A percentile compares a stretch with the other conserved stretches of the same genome.
Evolutionary conservation across 2,329 filamentous ascomycete genomes (phyloP).

Genomic region (Curvularia spicifera): DNA sequence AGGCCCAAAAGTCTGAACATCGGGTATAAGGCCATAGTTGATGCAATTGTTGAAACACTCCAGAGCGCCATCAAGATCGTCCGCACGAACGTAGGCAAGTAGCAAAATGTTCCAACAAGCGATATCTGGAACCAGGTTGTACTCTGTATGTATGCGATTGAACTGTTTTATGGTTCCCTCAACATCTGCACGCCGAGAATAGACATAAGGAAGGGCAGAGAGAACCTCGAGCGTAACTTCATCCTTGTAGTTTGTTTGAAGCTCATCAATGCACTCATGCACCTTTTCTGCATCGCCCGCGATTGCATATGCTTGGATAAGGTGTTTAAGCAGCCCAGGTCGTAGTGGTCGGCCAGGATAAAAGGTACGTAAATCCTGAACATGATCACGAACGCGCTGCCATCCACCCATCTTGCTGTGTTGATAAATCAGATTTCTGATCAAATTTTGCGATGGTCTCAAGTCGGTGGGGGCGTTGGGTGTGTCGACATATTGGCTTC

Average conservation of each 20-base stretch:
- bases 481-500: constrained; percentile 26
- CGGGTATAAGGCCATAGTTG: constrained; percentile 58
- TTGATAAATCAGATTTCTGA: constrained; percentile 33
- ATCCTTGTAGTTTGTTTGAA: constrained; percentile 19
- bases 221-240: constrained; percentile 24
- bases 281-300: constrained; percentile 44
- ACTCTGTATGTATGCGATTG: constrained; percentile 63
- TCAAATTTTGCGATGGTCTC: constrained; percentile 30
- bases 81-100: constrained; percentile 69
- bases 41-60: constrained; percentile 68
- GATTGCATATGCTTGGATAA: constrained; percentile 42
- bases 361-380: constrained; percentile 37
- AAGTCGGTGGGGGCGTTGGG: constrained; percentile 7
- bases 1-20: constrained; percentile 71
- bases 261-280: constrained; percentile 41
- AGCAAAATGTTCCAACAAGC: constrained; percentile 79
- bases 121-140: constrained; percentile 63
- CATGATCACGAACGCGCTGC: constrained; percentile 25
- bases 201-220: constrained; percentile 66
- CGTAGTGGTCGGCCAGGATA: constrained; percentile 30
- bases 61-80: constrained; percentile 71
- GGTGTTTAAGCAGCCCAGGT: constrained; percentile 25
- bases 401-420: constrained; percentile 26
- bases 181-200: constrained; percentile 72
- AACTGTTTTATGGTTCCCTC: constrained; percentile 67